phyloP scores from a whole-genome alignment of 257 asterid genomes.

The Solanum sejunctum region DNA sequence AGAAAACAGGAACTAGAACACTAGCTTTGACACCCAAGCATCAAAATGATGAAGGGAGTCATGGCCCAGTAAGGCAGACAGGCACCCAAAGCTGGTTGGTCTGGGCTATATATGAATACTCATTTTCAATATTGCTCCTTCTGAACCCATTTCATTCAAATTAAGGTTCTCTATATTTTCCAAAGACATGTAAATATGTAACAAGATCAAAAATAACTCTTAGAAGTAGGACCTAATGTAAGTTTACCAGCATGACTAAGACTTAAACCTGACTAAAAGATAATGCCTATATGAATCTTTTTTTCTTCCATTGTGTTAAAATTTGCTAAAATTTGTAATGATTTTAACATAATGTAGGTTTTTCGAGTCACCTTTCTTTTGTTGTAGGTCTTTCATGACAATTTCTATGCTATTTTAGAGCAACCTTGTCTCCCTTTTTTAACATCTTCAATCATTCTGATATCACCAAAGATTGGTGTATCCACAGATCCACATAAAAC shows the following conservation, averaged over 20 bases:
- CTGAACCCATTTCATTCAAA: background rate
- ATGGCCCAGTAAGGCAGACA: background rate
- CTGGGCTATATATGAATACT: background rate
- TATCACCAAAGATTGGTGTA: background rate
- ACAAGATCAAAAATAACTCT: background rate
- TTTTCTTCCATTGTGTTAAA: background rate
- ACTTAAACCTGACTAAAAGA: background rate
- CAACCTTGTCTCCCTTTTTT: background rate
- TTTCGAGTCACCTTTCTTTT: background rate
- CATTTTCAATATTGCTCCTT: background rate
- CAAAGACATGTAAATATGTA: background rate
- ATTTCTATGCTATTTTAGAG: background rate
- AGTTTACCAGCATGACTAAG: background rate
- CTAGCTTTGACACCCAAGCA: background rate
- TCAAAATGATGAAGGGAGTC: background rate
- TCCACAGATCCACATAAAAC: background rate
- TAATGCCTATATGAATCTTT: background rate
- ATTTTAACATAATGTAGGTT: background rate
- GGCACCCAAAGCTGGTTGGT: background rate
- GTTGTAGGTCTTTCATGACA: background rate
- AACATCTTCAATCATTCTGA: background rate
- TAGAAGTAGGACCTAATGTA: background rate
- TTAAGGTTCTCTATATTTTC: background rate
- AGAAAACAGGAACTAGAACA: background rate
- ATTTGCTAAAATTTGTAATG: background rate